These are phyloP conservation scores for Mrakia gelida DNA, from an alignment of 768 basidiomycete genomes.

Conservation along the genomic window DNA sequence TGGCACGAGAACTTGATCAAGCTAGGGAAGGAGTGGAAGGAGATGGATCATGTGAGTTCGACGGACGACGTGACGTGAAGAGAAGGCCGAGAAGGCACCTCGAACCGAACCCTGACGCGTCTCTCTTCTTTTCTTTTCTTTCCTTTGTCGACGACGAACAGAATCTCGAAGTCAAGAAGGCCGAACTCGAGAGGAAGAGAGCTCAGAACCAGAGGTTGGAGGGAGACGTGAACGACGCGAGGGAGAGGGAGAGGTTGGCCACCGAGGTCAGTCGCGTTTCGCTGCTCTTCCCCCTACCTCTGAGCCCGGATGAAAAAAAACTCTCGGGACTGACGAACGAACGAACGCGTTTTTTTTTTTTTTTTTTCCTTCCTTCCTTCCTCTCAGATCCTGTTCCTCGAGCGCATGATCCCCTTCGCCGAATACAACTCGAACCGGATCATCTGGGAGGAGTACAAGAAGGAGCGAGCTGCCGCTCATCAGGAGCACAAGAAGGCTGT, in stretches of 20 bases:
- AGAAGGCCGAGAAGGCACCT: no score
- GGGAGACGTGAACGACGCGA: conserved; percentile 25
- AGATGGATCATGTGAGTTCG: conserved; percentile 56
- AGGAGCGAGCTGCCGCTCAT: conserved; percentile 9
- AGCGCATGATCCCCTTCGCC: conserved; percentile 62
- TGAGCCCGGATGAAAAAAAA: not conserved
- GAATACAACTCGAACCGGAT: conserved; percentile 30
- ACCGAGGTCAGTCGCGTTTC: conserved; percentile 11
- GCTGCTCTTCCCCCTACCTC: not conserved
- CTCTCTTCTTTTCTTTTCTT: not conserved
- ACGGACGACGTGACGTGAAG: not conserved
- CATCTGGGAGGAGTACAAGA: conserved; percentile 16
- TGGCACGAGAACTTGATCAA: conserved; percentile 80
- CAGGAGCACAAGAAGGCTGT: conserved; percentile 52
- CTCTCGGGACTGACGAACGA: not conserved
- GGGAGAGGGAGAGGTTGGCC: conserved; percentile 21
- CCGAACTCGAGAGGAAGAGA: conserved; percentile 11
- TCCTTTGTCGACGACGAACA: not conserved
- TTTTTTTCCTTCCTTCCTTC: not conserved
- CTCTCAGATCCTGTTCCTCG: conserved; percentile 59
- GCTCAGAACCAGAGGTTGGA: conserved; percentile 11
- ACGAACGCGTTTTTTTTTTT: not conserved
- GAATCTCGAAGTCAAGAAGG: conserved; percentile 3
- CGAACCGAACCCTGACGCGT: not conserved
- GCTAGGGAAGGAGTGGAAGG: conserved; percentile 65